phyloP scores from a whole-genome alignment of 2,329 filamentous ascomycete genomes.

The Lasiodiplodia sp. region DNA sequence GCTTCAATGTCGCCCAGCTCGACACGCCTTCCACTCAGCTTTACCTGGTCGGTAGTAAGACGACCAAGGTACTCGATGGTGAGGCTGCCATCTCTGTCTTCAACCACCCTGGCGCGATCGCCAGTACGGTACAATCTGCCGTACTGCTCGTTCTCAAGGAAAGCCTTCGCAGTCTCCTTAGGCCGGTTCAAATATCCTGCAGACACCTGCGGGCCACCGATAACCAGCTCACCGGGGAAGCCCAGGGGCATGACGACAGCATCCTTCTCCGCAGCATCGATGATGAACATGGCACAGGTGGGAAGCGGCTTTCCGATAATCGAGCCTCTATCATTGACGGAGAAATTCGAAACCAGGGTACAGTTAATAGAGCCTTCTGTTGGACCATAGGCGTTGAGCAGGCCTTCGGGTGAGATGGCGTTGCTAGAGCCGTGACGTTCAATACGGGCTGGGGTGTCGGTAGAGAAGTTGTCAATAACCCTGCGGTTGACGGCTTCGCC shows the following conservation, averaged over 20 bases:
- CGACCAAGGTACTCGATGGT: conserved; percentile 79
- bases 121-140: conserved; percentile 80
- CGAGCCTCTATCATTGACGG: conserved; percentile 65
- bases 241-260: conserved; percentile 45
- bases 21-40: conserved; percentile 79
- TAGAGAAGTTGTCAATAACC: conserved; percentile 28
- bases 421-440: conserved; percentile 66
- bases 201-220: conserved; percentile 79
- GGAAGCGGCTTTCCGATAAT: conserved; percentile 78
- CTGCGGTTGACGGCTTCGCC: conserved; percentile 78
- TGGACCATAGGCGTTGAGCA: conserved; percentile 85
- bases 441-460: conserved; percentile 54
- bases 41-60: conserved; percentile 78
- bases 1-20: conserved; percentile 66
- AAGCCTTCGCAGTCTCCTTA: conserved; percentile 51
- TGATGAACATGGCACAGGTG: conserved; percentile 79
- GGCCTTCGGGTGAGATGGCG: conserved; percentile 55
- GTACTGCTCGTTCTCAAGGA: conserved; percentile 45
- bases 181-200: conserved; percentile 77
- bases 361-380: conserved; percentile 91
- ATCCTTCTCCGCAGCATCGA: conserved; percentile 47
- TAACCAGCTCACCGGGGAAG: conserved; percentile 71
- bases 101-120: conserved; percentile 71
- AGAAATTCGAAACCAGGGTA: conserved; percentile 71
- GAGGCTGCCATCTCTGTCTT: conserved; percentile 61